Percentiles rank a stretch among this genome's conserved stretches.
phyloP scores from a whole-genome alignment of 306 rosid genomes.

The Castanea sativa region DNA sequence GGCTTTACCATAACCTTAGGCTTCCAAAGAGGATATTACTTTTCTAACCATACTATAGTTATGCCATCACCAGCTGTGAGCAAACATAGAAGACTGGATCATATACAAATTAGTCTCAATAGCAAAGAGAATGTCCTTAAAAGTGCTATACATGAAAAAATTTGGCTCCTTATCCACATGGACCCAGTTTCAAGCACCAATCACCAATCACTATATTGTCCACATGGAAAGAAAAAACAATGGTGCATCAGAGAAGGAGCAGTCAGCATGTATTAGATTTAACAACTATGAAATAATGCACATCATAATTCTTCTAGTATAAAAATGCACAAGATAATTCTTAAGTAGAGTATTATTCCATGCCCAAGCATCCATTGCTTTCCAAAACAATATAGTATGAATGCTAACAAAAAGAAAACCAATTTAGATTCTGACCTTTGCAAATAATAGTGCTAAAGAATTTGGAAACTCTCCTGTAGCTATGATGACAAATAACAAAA shows the following conservation, averaged over 20 bases:
- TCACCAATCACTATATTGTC: neutral
- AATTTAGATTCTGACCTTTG: constrained; percentile 58
- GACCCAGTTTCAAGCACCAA: neutral
- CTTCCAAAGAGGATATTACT: too few relatives aligned
- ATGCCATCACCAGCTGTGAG: too few relatives aligned
- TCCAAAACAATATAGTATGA: constrained; percentile 4
- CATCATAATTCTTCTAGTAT: neutral
- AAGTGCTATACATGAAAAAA: too few relatives aligned
- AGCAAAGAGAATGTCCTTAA: too few relatives aligned
- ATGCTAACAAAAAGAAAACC: constrained; percentile 12
- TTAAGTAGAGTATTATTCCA: constrained; percentile 3
- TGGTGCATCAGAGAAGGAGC: neutral
- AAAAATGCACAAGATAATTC: neutral
- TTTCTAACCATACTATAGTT: too few relatives aligned
- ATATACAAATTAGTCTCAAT: too few relatives aligned
- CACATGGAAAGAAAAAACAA: neutral
- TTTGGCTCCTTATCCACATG: too few relatives aligned
- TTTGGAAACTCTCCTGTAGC: constrained; percentile 88
- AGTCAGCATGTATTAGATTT: neutral
- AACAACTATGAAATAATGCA: neutral
- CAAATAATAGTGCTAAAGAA: constrained; percentile 68
- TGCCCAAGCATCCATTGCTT: constrained; percentile 6
- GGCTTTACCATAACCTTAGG: too few relatives aligned
- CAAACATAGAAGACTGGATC: too few relatives aligned
- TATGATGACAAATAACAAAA: constrained; percentile 78